A percentile compares a stretch with the other conserved stretches of the same genome.
phyloP scores from a whole-genome alignment of 306 rosid genomes.

The Dicorynia guianensis region DNA sequence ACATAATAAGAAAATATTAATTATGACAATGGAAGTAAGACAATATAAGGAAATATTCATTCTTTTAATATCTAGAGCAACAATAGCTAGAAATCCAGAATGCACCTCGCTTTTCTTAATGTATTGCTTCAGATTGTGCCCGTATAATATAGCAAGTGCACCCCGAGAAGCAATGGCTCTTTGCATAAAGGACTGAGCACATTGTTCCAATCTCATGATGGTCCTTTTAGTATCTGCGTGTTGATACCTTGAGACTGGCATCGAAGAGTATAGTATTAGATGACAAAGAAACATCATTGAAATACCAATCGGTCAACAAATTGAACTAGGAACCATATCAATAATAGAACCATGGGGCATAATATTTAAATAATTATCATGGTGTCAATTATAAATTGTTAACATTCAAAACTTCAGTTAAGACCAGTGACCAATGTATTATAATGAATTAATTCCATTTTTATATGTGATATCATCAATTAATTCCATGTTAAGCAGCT shows the following conservation, averaged over 20 bases:
- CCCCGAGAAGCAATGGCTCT: slow-evolving; percentile 72
- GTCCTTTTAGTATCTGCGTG: slow-evolving; percentile 63
- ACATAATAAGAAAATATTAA: slow-evolving; percentile 2
- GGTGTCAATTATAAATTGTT: neutral
- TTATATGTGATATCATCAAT: neutral
- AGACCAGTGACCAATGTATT: slow-evolving; percentile 11
- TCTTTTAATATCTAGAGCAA: slow-evolving; percentile 15
- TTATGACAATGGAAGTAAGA: slow-evolving; percentile 25
- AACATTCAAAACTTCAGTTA: slow-evolving; percentile 15
- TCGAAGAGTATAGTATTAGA: slow-evolving; percentile 36
- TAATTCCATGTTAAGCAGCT: slow-evolving; percentile 15
- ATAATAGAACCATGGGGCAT: neutral
- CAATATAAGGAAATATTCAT: slow-evolving; percentile 32
- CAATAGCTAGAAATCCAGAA: slow-evolving; percentile 19
- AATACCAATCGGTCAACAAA: slow-evolving; percentile 21
- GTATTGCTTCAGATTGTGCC: slow-evolving; percentile 65
- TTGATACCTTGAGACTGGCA: slow-evolving; percentile 62
- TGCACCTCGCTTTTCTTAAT: slow-evolving; percentile 73
- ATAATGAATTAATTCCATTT: neutral
- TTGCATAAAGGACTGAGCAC: slow-evolving; percentile 58
- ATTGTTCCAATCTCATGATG: slow-evolving; percentile 83
- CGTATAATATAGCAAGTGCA: slow-evolving; percentile 77
- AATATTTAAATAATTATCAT: slow-evolving; percentile 4
- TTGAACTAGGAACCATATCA: slow-evolving; percentile 2
- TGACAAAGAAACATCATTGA: slow-evolving; percentile 25